Base-by-base conservation (phyloP, 352 stramenopile genomes). In the Phytophthora vignae region DNA sequence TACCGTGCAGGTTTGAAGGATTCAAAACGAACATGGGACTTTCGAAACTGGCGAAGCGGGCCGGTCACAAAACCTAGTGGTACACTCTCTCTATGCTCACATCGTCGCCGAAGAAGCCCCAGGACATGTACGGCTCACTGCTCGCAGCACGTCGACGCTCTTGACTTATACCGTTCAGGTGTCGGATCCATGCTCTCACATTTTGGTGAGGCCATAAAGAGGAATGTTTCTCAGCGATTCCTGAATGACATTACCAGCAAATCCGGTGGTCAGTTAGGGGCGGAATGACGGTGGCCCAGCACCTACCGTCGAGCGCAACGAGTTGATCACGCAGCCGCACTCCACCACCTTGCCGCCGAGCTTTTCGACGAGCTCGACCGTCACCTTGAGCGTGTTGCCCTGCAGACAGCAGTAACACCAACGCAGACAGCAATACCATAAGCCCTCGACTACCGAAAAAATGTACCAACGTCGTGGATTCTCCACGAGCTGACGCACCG, bases 361-460 rank as follows among this genome's bases (percentile, higher is more conserved):
- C 42, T 88, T 77, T 63, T 88, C 63, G 36, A 95, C 89, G 36
- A 95, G 75, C 63, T 95, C 83, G 61, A 88, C 88, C 9, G 86
- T 94, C 21, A 93, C 85, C 55, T 93, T 90, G 21, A 95, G 65
- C 9, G 88, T 95, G 73, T 92, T 94, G 46, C 88, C 87, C 86
- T 93, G 19, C 2, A 55, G 11, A 1, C 12, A 55, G 53, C 48
- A 48, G 46, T 10, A 66, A 10, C 12, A n/a, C 8, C 22, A 33
- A 44, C 44, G 33, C 36, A 22, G 31, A 60, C 40, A 48, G 40
- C 14, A 48, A 49, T 7, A 49, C 15, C 11, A 11, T 74, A 19
- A 68, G 19, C 10, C 10, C 2, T 49, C 52, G 60, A 63, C 58
- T 64, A 49, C 15, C 29, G 55, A 27, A 49, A 57, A 69, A 4